Evolutionary conservation across 441 rosid genomes (phyloP).

Genomic region (Populus hybrid): DNA sequence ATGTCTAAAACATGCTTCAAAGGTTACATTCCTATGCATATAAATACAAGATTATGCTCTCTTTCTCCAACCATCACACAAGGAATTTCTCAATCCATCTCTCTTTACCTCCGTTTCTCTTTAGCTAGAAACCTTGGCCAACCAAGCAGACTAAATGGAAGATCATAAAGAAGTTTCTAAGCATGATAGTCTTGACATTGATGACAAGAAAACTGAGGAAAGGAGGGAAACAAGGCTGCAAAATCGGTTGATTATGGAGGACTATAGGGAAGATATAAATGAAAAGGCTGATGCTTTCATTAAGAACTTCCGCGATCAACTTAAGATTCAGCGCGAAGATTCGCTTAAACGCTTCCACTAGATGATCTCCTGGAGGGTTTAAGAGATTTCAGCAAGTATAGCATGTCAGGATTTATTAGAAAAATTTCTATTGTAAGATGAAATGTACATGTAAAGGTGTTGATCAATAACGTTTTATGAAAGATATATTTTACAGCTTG

Average conservation of each 20-base stretch:
- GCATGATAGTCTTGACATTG: not conserved
- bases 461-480: not conserved
- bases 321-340: conserved; percentile 21
- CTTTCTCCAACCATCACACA: too few relatives aligned
- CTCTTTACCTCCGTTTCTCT: too few relatives aligned
- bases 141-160: not conserved
- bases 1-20: too few relatives aligned
- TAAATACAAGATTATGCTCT: too few relatives aligned
- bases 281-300: conserved; percentile 25
- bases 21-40: too few relatives aligned
- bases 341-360: conserved; percentile 22
- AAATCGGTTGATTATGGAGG: not conserved
- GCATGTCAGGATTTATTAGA: not conserved
- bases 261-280: not conserved
- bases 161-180: not conserved
- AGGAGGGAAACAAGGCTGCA: not conserved
- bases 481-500: too few relatives aligned
- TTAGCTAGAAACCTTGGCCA: not conserved
- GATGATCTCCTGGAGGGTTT: conserved; percentile 22
- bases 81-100: too few relatives aligned
- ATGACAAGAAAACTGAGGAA: not conserved
- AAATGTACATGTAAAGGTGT: not conserved
- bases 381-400: conserved; percentile 6
- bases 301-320: conserved; percentile 19
- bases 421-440: not conserved